Base-by-base conservation (phyloP, 331 rosid species). In the Pyrus hybrid region DNA sequence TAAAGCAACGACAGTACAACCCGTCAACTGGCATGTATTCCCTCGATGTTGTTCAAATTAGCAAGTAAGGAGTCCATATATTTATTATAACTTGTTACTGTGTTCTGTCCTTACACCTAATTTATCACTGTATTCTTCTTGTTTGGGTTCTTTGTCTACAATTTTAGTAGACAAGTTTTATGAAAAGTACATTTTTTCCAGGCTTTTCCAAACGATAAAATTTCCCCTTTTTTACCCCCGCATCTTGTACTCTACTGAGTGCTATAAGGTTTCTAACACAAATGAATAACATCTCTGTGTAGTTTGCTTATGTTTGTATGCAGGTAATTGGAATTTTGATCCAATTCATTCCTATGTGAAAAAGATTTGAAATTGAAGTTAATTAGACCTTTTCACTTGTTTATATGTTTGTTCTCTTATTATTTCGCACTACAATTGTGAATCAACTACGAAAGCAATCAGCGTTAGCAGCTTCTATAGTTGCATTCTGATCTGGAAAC, bases 11-110 rank as follows among this genome's bases (percentile, higher is more conserved):
- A 33, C 97, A 86, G 79, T 95, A 95, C 88, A 95, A 90, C 85
- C 97, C 99, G 71, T 89, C 96, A 32, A 83, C 96, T 71, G 97
- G 97, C 81, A 95, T 95, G 99, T 90, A 92, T 86, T 92, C 99
- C 20, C 97, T 92, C 61, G 97, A 92, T 58, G 89, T 95, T 86
- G 93, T 92, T 83, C 99, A 86, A 91, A 94, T 92, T 84, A 94
- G 97, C 99, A 94, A 90, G 99, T 94, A 85, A 81, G 90, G 79
- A 67, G 26, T 71, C 54, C 49, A 28, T 35, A 32, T 68, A 58
- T 75, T 75, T 51, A n/a, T 37, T 20, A 26, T 53, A 10, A 41
- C 13, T 74, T 45, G 4, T 47, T 23, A 41, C 1, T 41, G 47
- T 41, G 5, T 41, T 41, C 47, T 4, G 62, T 56, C 26, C 23